A percentile compares a stretch with the other conserved stretches of the same genome.
phyloP scores from a whole-genome alignment of 345 rosid species.

The Pugionium dolabratum region DNA sequence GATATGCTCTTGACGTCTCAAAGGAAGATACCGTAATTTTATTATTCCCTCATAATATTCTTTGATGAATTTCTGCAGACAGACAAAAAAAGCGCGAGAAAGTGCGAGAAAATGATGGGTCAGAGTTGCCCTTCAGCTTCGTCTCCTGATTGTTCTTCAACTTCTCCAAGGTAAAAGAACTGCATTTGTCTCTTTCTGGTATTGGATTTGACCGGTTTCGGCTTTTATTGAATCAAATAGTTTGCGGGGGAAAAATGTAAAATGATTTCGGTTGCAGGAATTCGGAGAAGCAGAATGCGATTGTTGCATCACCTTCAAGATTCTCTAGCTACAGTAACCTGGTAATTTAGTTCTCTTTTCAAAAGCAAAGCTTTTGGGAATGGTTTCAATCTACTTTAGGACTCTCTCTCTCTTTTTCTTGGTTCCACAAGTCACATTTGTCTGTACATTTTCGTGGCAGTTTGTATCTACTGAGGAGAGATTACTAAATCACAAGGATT shows the following conservation, averaged over 20 bases:
- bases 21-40: conserved; percentile 29
- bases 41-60: conserved; percentile 1
- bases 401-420: background rate
- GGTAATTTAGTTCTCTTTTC: conserved; percentile 21
- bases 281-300: conserved; percentile 38
- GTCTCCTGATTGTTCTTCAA: conserved; percentile 29
- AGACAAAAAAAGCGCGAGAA: conserved; percentile 8
- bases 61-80: conserved; percentile 24
- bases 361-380: conserved; percentile 26
- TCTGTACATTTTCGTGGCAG: conserved; percentile 27
- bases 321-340: conserved; percentile 35
- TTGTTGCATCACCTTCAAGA: conserved; percentile 35
- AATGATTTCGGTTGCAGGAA: conserved; percentile 18
- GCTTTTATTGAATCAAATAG: conserved; percentile 1
- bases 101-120: conserved; percentile 42
- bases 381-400: conserved; percentile 18
- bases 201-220: background rate
- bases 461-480: conserved; percentile 36
- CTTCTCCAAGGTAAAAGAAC: conserved; percentile 31
- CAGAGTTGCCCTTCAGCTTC: conserved; percentile 24
- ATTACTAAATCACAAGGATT: conserved; percentile 29
- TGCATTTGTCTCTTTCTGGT: conserved; percentile 23
- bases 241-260: background rate
- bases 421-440: conserved; percentile 21
- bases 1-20: conserved; percentile 33